These are phyloP conservation scores for Westerdykella aurantiaca DNA, from an alignment of 2,329 filamentous ascomycete species.

Conservation along the genomic window DNA sequence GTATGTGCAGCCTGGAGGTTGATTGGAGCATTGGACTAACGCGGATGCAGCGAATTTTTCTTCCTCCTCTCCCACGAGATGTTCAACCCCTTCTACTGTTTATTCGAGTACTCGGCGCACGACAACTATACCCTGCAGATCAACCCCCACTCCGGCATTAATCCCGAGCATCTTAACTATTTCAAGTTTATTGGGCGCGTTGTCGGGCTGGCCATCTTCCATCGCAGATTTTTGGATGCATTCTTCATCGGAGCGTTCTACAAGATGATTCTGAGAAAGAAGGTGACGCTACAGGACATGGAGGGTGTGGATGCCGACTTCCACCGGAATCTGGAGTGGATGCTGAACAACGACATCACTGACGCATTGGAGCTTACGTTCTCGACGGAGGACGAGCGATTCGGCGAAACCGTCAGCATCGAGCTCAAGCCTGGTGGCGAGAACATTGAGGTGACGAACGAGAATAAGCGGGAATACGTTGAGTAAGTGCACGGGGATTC, in stretches of 20 bases:
- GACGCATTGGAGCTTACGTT: conserved; percentile 94
- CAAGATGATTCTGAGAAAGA: conserved; percentile 97
- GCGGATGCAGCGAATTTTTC: conserved; percentile 76
- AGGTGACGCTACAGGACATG: conserved; percentile 89
- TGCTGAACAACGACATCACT: conserved; percentile 94
- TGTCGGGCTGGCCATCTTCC: conserved; percentile 95
- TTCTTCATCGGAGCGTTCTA: conserved; percentile 99
- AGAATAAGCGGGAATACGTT: conserved; percentile 98
- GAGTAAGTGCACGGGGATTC: conserved; percentile 52
- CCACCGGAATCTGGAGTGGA: conserved; percentile 94
- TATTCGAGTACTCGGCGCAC: conserved; percentile 98
- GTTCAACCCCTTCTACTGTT: conserved; percentile 99
- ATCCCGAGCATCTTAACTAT: conserved; percentile 98
- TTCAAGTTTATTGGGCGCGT: conserved; percentile 99
- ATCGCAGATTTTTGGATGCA: conserved; percentile 91
- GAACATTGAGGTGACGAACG: conserved; percentile 93
- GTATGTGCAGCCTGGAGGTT: conserved; percentile 36
- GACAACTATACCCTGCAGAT: conserved; percentile 99
- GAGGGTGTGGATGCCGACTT: conserved; percentile 98
- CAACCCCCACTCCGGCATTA: conserved; percentile 98
- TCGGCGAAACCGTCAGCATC: conserved; percentile 88
- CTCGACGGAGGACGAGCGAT: conserved; percentile 93
- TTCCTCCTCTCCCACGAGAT: conserved; percentile 99
- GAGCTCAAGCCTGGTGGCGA: conserved; percentile 86
- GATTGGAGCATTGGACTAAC: conserved; percentile 21